These are phyloP conservation scores for Kwoniella dendrophila DNA, from an alignment of 768 basidiomycete genomes.

Conservation along the genomic window DNA sequence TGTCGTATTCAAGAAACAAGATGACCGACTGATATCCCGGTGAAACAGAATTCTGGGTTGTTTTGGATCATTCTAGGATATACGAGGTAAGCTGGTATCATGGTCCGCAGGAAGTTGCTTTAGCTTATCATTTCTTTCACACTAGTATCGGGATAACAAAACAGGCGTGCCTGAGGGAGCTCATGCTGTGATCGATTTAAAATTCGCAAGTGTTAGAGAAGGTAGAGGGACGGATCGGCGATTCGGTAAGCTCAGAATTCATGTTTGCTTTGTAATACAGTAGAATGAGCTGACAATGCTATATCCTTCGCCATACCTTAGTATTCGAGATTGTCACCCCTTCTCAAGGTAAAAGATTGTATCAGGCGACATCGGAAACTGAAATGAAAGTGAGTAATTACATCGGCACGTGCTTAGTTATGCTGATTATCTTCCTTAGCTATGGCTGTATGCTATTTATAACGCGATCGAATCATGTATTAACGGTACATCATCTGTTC, in stretches of 20 bases:
- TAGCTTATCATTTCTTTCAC: not conserved
- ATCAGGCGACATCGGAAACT: slow-evolving; percentile 51
- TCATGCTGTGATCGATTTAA: slow-evolving; percentile 52
- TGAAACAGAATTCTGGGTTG: slow-evolving; percentile 52
- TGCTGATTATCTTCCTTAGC: slow-evolving; percentile 29
- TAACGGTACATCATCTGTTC: slow-evolving; percentile 52
- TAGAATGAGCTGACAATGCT: not conserved
- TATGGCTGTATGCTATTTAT: slow-evolving; percentile 54
- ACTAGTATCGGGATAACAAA: slow-evolving; percentile 47
- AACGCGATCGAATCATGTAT: slow-evolving; percentile 55
- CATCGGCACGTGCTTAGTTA: not conserved
- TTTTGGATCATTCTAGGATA: slow-evolving; percentile 51
- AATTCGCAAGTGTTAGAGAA: slow-evolving; percentile 54
- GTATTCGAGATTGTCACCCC: slow-evolving; percentile 56
- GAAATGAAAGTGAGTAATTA: slow-evolving; percentile 49
- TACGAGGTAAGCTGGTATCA: slow-evolving; percentile 42
- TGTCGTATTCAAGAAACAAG: too few species aligned
- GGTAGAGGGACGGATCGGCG: slow-evolving; percentile 53
- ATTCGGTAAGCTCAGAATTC: slow-evolving; percentile 46
- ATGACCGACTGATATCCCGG: not conserved
- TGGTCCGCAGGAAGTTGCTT: not conserved
- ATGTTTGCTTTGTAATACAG: too few species aligned
- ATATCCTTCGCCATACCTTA: slow-evolving; percentile 6
- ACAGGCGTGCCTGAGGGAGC: slow-evolving; percentile 42
- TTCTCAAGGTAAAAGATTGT: slow-evolving; percentile 49